Evolutionary conservation across 2,329 filamentous ascomycete species (phyloP), one percentile per base, ranked within the genome.

Genomic region (Chaetomiaceae sp.): DNA sequence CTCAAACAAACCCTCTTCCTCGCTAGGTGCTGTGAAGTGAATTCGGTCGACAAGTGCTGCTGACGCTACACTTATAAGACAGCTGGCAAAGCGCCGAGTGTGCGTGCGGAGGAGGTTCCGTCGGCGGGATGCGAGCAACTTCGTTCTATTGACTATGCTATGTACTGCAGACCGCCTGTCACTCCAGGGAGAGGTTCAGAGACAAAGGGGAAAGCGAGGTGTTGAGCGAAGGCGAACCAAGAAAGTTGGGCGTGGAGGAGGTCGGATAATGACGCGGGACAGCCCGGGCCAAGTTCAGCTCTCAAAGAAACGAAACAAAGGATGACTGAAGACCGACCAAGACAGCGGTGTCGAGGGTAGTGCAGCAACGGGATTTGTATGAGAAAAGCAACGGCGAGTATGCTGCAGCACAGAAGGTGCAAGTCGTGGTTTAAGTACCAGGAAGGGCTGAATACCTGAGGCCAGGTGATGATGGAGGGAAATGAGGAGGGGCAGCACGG

Each of bases 141-240:
- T 69, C 65, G 73, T 64, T 72, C 63, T 71, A 70, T 73, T 73
- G 65, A 68, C 67, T 73, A 72, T 66, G 65, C 69, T 72, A 68
- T 67, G 61, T 71, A 72, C 63, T 66, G 66, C 60, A 63, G 49
- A 49, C 32, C n/a, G n/a, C n/a, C 53, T 48, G 50, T 52, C 46
- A 32, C 38, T 33, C 48, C 35, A 33, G 34, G 44, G 17, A 32
- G 19, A 22, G 29, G 17, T 35, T 19, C 33, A 33, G 46, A 32
- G 35, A 45, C 47, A 50, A 48, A 47, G 41, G 27, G 17, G 35
- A 48, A 26, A 33, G 18, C 8, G 39, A 10, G 7, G 18, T 12
- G 34, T 4, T 4, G 18, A 42, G 38, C 27, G 27, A 42, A 24
- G 38, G 24, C 17, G 35, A 39, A 29, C 3, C 35, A 37, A 33